A percentile compares a stretch with the other conserved stretches of the same genome.
These are phyloP conservation scores for Collybia sordida DNA, from an alignment of 768 basidiomycete genomes.

Conservation along the genomic window DNA sequence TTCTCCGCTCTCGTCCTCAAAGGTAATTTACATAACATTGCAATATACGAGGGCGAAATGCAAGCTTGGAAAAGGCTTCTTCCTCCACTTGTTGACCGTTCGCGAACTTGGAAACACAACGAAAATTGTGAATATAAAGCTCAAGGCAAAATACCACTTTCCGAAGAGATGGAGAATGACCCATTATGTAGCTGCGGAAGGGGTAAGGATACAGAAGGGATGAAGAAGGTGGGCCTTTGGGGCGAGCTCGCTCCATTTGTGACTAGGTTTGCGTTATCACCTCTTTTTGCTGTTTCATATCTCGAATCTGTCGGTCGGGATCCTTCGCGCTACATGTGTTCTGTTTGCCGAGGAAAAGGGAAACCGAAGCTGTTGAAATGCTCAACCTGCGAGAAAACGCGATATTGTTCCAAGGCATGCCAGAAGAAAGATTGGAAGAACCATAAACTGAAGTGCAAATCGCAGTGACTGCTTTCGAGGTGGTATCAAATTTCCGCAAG, in stretches of 20 bases:
- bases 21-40: not conserved
- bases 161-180: slow-evolving; percentile 23
- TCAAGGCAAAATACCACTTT: slow-evolving; percentile 25
- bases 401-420: slow-evolving; percentile 34
- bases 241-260: slow-evolving; percentile 26
- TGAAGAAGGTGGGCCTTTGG: slow-evolving; percentile 26
- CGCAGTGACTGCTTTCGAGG: too few relatives aligned
- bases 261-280: slow-evolving; percentile 39
- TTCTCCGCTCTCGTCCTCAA: slow-evolving; percentile 7
- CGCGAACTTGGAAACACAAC: slow-evolving; percentile 38
- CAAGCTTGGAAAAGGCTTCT: slow-evolving; percentile 40
- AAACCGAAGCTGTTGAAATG: slow-evolving; percentile 26
- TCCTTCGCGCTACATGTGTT: slow-evolving; percentile 20
- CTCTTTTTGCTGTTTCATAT: slow-evolving; percentile 44
- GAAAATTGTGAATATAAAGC: slow-evolving; percentile 34
- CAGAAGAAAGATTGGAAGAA: slow-evolving; percentile 36
- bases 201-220: slow-evolving; percentile 31
- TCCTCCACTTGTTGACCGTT: slow-evolving; percentile 37
- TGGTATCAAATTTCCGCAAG: too few relatives aligned
- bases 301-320: slow-evolving; percentile 33
- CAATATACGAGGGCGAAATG: slow-evolving; percentile 20
- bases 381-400: slow-evolving; percentile 26
- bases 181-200: slow-evolving; percentile 41
- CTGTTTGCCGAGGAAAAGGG: slow-evolving; percentile 25
- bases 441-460: slow-evolving; percentile 22